phyloP scores from a whole-genome alignment of 805 yeast species.

The Crinitomyces ghanaensis region DNA sequence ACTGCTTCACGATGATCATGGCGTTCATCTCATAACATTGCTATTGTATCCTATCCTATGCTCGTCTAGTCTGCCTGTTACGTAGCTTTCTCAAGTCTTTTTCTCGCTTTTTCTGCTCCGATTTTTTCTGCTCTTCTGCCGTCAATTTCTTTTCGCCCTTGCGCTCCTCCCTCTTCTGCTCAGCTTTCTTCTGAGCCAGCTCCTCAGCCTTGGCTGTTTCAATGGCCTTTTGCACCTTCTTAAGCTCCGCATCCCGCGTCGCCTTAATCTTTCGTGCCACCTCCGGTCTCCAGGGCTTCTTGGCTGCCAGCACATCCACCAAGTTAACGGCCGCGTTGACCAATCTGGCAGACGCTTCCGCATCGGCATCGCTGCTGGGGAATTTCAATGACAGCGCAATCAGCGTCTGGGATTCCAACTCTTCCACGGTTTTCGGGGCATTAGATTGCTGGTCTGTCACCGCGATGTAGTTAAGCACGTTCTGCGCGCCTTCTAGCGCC shows the following conservation, averaged over 20 bases:
- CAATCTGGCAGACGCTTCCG: constrained; percentile 38
- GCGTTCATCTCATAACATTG: too few species aligned
- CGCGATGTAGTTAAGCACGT: constrained; percentile 53
- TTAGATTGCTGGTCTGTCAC: constrained; percentile 75
- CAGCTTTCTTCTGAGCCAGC: constrained; percentile 54
- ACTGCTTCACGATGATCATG: too few species aligned
- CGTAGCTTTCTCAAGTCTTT: constrained; percentile 63
- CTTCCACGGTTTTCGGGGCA: constrained; percentile 52
- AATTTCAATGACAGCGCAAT: constrained; percentile 42
- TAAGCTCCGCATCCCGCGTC: constrained; percentile 63
- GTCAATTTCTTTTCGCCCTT: constrained; percentile 53
- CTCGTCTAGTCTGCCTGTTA: constrained; percentile 15
- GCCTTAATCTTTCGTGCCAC: constrained; percentile 63
- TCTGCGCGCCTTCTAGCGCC: constrained; percentile 35
- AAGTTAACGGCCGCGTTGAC: constrained; percentile 46
- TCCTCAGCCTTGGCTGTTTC: constrained; percentile 59
- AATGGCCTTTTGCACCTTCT: constrained; percentile 56
- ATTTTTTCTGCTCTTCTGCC: constrained; percentile 69
- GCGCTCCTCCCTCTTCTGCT: constrained; percentile 40
- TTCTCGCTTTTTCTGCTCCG: constrained; percentile 67
- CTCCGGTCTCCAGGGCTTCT: constrained; percentile 51
- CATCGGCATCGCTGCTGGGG: constrained; percentile 39
- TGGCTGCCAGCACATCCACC: constrained; percentile 47
- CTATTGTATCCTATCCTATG: too few species aligned
- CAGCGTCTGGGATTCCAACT: constrained; percentile 40